Conservation (phyloP, 495 filamentous ascomycete species). For the Ramalina peruviana region DNA sequence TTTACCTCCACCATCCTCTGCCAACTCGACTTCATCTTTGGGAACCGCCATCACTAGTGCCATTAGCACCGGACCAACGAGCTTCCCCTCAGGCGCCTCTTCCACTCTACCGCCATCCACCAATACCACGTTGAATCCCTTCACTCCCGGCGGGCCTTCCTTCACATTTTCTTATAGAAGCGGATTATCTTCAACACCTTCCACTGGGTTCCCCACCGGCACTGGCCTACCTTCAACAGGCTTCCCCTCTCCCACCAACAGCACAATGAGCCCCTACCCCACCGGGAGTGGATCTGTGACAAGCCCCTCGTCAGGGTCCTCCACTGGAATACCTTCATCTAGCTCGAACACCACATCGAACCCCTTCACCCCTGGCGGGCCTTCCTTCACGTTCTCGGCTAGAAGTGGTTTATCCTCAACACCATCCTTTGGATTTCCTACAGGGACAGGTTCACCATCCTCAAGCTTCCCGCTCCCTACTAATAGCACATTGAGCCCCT, state of each 20-base stretch:
- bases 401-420: not conserved
- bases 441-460: too few relatives aligned
- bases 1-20: not conserved
- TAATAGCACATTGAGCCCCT: not conserved
- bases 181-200: not conserved
- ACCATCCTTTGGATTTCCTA: too few relatives aligned
- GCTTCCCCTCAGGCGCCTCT: not conserved
- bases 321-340: not conserved
- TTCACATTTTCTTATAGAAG: not conserved
- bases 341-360: not conserved
- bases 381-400: not conserved
- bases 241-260: not conserved
- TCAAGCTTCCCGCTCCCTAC: too few relatives aligned
- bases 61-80: not conserved
- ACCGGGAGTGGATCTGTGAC: not conserved
- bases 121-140: not conserved
- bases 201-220: not conserved
- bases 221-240: not conserved
- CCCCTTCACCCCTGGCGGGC: not conserved
- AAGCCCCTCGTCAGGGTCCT: not conserved
- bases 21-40: not conserved
- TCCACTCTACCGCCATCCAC: not conserved
- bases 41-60: not conserved
- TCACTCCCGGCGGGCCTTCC: not conserved
- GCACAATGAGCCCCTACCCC: not conserved